Conservation (phyloP, 257 asterid species). For the Echites panduratus region DNA sequence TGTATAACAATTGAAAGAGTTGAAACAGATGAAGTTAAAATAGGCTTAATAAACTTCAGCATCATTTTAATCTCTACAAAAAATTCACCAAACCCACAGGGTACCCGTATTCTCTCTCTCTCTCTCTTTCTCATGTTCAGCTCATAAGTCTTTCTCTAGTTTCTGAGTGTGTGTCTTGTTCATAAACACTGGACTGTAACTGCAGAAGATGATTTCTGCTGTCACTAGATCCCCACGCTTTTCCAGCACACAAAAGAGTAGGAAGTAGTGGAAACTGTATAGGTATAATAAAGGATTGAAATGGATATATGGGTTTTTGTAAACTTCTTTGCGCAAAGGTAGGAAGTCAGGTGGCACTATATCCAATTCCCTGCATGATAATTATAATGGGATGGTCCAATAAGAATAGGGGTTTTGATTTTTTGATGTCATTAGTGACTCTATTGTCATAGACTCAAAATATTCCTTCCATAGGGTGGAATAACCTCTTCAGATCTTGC, state of each 20-base stretch:
- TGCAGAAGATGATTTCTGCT: not conserved
- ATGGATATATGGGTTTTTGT: not conserved
- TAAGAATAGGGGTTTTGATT: not conserved
- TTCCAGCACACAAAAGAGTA: not conserved
- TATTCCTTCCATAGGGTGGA: conserved; percentile 65
- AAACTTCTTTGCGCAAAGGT: not conserved
- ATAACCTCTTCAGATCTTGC: conserved; percentile 97
- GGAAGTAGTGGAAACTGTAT: not conserved
- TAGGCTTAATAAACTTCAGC: not conserved
- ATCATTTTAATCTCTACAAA: not conserved
- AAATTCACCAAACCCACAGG: not conserved
- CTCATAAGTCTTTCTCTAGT: not conserved
- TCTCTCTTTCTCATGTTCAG: not conserved
- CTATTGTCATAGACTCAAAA: not conserved
- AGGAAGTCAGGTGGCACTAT: not conserved
- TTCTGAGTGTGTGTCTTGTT: not conserved
- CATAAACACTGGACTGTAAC: not conserved
- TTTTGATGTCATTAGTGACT: not conserved
- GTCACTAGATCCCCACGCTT: not conserved
- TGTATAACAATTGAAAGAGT: not conserved
- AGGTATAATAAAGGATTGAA: too few species aligned
- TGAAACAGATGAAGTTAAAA: not conserved
- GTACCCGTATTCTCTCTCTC: not conserved
- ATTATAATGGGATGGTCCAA: not conserved
- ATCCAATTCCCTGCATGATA: not conserved